Evolutionary conservation across 2,329 filamentous ascomycete species (phyloP).

Genomic region (Trichophyton verrucosum): DNA sequence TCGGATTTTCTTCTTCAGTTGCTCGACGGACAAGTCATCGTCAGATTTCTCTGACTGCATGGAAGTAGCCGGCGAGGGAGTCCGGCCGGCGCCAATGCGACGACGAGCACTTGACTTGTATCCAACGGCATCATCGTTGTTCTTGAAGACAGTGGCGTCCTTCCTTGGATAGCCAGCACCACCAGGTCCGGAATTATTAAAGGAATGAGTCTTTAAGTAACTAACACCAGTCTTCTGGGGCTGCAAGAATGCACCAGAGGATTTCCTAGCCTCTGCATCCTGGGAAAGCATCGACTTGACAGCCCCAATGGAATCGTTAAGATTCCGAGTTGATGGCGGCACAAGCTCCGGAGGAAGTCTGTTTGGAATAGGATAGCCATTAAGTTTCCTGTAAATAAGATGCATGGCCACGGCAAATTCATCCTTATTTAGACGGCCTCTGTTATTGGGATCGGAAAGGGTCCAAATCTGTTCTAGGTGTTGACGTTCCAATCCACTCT

Average conservation of each 20-base stretch:
- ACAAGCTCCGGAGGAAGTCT: slow-evolving; percentile 83
- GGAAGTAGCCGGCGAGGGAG: slow-evolving; percentile 68
- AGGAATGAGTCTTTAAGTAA: slow-evolving; percentile 91
- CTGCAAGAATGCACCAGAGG: slow-evolving; percentile 75
- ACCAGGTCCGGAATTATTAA: slow-evolving; percentile 55
- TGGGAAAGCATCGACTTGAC: slow-evolving; percentile 81
- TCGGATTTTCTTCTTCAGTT: slow-evolving; percentile 79
- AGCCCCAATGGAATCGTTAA: slow-evolving; percentile 83
- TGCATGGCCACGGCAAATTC: slow-evolving; percentile 99
- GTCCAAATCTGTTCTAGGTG: slow-evolving; percentile 94
- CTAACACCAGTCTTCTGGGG: slow-evolving; percentile 97
- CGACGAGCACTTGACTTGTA: slow-evolving; percentile 91
- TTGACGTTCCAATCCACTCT: slow-evolving; percentile 81
- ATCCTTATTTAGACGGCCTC: slow-evolving; percentile 85
- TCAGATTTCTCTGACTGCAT: slow-evolving; percentile 49
- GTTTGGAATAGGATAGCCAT: slow-evolving; percentile 84
- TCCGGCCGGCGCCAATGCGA: slow-evolving; percentile 58
- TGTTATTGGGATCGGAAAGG: slow-evolving; percentile 82
- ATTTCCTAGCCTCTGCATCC: slow-evolving; percentile 82
- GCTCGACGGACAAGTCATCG: slow-evolving; percentile 75
- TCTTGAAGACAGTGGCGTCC: slow-evolving; percentile 92
- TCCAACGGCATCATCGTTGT: slow-evolving; percentile 83
- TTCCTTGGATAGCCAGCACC: slow-evolving; percentile 56
- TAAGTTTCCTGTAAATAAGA: slow-evolving; percentile 92
- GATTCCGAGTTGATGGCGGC: slow-evolving; percentile 84